Evolutionary conservation across 441 rosid species (phyloP), one percentile per base, ranked within the genome.

Genomic region (Hura crepitans): DNA sequence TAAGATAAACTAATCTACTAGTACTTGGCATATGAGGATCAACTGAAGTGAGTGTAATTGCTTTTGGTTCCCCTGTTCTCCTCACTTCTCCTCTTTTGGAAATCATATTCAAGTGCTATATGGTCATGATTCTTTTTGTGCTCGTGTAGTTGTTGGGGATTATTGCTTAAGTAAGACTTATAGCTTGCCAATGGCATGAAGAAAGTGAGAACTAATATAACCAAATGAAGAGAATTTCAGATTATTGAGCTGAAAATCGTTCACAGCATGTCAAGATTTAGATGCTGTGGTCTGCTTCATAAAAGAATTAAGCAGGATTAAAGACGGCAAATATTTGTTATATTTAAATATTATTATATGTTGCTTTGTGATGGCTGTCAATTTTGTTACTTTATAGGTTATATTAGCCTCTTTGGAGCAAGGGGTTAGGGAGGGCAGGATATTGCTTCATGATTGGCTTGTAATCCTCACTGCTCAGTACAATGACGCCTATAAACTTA

Each of bases 381-480:
- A 0, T 53, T 46, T 67, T 61, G 25, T 70, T 66, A 58, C 49
- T 69, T 50, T 74, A 70, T 59, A 92, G 96, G 97, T 92, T 70
- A 90, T 92, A 84, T 79, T 85, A 78, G 96, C 92, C 67, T 92
- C 98, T 69, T 72, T 92, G 78, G 97, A 87, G 76, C 86, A 92
- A 78, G 96, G 99, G 77, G 91, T 95, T 71, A 84, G 91, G 79
- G 98, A 92, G 82, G 98, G 96, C 45, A 88, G 99, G 79, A 86
- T 86, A 73, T 80, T 95, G 76, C 95, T 92, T 77, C 93, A 88
- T 72, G 99, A 95, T 82, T 95, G 99, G 99, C 97, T 92, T 23
- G 95, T 95, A 42, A 90, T 95, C 71, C 93, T 90, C 71, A 85
- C 89, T 23, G 91, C 97, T 65, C 96, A 89, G 71, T 90, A 90